phyloP scores from a whole-genome alignment of 495 filamentous ascomycete species.

The Cercophora sp. region DNA sequence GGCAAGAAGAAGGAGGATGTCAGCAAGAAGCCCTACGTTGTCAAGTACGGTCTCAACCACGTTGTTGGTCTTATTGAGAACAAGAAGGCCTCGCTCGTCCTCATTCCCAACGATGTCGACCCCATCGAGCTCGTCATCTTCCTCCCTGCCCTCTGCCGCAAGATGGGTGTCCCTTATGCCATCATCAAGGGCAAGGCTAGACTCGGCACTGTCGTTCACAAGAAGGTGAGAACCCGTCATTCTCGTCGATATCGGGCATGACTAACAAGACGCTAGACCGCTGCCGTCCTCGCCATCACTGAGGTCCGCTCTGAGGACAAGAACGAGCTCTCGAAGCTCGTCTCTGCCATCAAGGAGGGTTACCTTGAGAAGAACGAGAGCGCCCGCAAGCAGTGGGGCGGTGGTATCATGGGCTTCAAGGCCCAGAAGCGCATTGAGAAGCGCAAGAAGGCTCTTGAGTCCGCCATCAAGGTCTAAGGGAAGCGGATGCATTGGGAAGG shows the following conservation, averaged over 20 bases:
- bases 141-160: constrained; percentile 97
- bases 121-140: constrained; percentile 99
- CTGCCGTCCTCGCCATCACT: constrained; percentile 91
- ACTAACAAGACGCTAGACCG: constrained; percentile 60
- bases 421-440: constrained; percentile 88
- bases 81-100: constrained; percentile 97
- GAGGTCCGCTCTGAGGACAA: constrained; percentile 98
- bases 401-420: constrained; percentile 99
- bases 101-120: constrained; percentile 99
- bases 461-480: constrained; percentile 88
- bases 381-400: constrained; percentile 91
- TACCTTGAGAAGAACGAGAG: constrained; percentile 96
- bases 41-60: constrained; percentile 99
- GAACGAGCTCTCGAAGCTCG: constrained; percentile 91
- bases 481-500: constrained; percentile 20
- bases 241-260: not conserved
- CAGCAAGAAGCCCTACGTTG: constrained; percentile 98
- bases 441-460: constrained; percentile 91
- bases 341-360: constrained; percentile 95
- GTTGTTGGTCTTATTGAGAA: constrained; percentile 99
- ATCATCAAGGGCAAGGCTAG: constrained; percentile 99
- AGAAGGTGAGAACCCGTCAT: constrained; percentile 67
- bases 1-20: constrained; percentile 99
- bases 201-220: constrained; percentile 98
- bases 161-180: constrained; percentile 99